Base-by-base conservation (phyloP, 495 filamentous ascomycete species). In the Trichocladium uniseriatum region DNA sequence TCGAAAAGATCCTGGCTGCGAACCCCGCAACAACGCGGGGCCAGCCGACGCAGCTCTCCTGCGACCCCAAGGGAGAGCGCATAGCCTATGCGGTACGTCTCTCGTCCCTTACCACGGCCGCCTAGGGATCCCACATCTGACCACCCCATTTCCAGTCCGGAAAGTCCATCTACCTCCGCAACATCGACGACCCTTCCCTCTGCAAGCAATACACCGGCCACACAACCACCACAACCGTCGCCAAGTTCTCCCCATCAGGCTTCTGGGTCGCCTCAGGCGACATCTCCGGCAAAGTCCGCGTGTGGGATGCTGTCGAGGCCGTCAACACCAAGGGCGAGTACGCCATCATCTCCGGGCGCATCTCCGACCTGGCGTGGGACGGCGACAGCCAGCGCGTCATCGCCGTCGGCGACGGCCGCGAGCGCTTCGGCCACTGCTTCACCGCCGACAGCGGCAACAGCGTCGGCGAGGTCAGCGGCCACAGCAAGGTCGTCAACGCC, bases 211-310 rank as follows among this genome's bases (percentile, higher is more conserved):
- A 98, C 69, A 91, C 84, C 19, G 79, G 81, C 56, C 92, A 98
- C 69, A 95, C 88, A 21, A 72, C 83, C 28, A 78, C 79, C 44
- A 91, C 89, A 0, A 95, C 88, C 6, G 89, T 97, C 51, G 92
- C 94, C 37, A 86, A 87, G 35, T 96, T 98, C 70, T 82, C 94
- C 5, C 92, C 92, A 2, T 94, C 87, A 9, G 92, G 94, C 35
- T 97, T 85, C 74, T 96, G 90, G 54, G 79, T 97, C 51, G 92
- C 94, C n/a, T 91, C 86, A 51, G 92, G 91, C 48, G 92, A 98
- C 70, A 77, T 81, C 2, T 79, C 81, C 2, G 92, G 92, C 41
- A 78, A 76, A 38, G 87, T 97, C 34, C 75, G 86, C 45, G 86
- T 98, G 10, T 98, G 92, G 92, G 89, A 96, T 61, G 72, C 77